phyloP scores from a whole-genome alignment of 75 land plant genomes.

The Sequoiadendron giganteum region DNA sequence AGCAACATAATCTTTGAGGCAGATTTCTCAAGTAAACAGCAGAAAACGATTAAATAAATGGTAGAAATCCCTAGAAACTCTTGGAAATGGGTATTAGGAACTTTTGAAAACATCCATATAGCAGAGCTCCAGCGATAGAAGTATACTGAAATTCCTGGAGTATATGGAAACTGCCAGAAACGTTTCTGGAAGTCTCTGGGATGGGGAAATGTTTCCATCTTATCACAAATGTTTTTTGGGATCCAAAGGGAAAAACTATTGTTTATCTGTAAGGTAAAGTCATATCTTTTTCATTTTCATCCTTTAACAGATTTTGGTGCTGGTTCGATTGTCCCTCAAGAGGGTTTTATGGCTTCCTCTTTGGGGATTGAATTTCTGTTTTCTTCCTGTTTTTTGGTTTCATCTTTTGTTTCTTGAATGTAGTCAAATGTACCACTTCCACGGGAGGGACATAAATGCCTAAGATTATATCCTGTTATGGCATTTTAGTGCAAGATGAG shows the following conservation, averaged over 20 bases:
- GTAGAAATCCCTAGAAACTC: background rate
- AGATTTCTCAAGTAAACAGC: background rate
- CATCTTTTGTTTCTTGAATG: background rate
- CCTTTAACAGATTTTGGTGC: background rate
- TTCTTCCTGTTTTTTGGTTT: background rate
- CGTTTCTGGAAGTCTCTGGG: background rate
- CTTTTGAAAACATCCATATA: background rate
- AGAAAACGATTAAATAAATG: background rate
- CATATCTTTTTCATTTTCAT: background rate
- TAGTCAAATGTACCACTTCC: background rate
- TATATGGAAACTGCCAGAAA: background rate
- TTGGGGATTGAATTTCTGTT: background rate
- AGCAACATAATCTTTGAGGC: background rate
- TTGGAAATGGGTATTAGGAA: no score
- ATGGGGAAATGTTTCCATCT: background rate
- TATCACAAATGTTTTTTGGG: background rate
- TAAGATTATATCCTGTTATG: background rate
- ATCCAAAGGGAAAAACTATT: background rate
- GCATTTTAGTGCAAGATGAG: background rate
- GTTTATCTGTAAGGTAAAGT: background rate
- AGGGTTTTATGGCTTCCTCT: background rate
- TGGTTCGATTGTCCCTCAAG: background rate
- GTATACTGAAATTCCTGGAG: background rate
- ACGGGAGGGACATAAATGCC: background rate
- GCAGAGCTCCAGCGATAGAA: background rate